Conservation (phyloP, 805 yeast genomes). For the Pichia insulana region DNA sequence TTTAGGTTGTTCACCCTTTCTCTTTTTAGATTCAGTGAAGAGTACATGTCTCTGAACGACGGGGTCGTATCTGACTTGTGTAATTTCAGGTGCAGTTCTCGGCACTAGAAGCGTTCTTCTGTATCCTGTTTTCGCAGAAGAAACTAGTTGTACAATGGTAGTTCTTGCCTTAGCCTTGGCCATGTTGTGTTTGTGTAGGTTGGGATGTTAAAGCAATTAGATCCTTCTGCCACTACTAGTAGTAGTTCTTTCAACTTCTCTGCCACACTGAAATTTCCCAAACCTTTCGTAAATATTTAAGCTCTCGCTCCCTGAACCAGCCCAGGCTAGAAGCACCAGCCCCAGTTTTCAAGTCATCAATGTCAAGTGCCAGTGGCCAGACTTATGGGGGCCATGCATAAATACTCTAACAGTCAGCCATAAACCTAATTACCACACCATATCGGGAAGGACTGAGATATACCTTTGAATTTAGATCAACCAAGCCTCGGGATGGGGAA, state of each 20-base stretch:
- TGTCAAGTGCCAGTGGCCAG: no score
- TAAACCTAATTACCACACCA: no score
- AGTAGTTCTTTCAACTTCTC: background rate
- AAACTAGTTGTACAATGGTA: conserved; percentile 76
- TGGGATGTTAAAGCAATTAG: background rate
- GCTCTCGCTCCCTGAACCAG: no score
- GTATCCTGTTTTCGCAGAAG: conserved; percentile 87
- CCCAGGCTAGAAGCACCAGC: no score
- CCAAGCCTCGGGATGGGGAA: no score
- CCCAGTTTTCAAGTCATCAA: no score
- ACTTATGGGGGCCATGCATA: no score
- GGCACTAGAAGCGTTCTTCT: conserved; percentile 73
- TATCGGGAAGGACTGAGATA: no score
- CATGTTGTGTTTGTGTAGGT: conserved; percentile 4
- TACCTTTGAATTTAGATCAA: no score
- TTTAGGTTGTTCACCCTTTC: conserved; percentile 52
- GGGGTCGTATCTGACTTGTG: conserved; percentile 83
- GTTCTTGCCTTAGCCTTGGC: conserved; percentile 63
- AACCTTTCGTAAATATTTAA: no score
- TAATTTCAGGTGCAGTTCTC: conserved; percentile 70
- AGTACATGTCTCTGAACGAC: conserved; percentile 83
- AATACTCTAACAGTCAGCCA: no score
- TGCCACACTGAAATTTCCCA: background rate
- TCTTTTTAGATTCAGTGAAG: conserved; percentile 80
- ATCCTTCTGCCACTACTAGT: no score